Evolutionary conservation across 2,329 filamentous ascomycete genomes (phyloP).

Genomic region (Ramularia endophylla): DNA sequence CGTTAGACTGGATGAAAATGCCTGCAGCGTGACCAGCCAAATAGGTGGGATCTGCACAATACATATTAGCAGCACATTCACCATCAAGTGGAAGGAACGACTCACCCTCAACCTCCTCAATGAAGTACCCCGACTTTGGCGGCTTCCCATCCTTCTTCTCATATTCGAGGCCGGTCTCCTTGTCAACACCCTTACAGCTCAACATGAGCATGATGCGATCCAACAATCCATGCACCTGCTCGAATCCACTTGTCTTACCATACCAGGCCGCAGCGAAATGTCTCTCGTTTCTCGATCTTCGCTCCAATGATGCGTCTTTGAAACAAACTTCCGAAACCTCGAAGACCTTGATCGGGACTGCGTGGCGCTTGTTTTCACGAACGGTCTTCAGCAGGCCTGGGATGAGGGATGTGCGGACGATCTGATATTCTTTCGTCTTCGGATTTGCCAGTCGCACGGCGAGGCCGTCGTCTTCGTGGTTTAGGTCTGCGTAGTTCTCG

Average conservation of each 20-base stretch:
- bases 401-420: slow-evolving; percentile 79
- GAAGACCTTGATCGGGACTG: slow-evolving; percentile 85
- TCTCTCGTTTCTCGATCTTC: slow-evolving; percentile 84
- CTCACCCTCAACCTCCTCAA: slow-evolving; percentile 77
- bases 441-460: slow-evolving; percentile 85
- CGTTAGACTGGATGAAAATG: slow-evolving; percentile 68
- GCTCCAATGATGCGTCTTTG: slow-evolving; percentile 76
- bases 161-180: slow-evolving; percentile 60
- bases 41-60: slow-evolving; percentile 68
- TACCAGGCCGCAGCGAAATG: slow-evolving; percentile 97
- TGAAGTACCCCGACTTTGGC: slow-evolving; percentile 63
- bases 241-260: slow-evolving; percentile 90
- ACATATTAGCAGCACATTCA: too few relatives aligned
- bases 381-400: slow-evolving; percentile 91
- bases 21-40: slow-evolving; percentile 84
- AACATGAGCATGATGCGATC: slow-evolving; percentile 93
- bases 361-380: slow-evolving; percentile 84
- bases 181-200: slow-evolving; percentile 69
- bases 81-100: slow-evolving; percentile 8
- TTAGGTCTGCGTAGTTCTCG: slow-evolving; percentile 95
- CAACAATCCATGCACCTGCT: slow-evolving; percentile 87
- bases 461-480: slow-evolving; percentile 77
- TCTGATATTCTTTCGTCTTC: slow-evolving; percentile 89
- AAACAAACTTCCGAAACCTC: slow-evolving; percentile 87
- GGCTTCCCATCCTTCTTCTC: slow-evolving; percentile 40